These are phyloP conservation scores for Schoenoplectus tabernaemontani DNA, from an alignment of 202 grass and related monocot species.

Conservation along the genomic window DNA sequence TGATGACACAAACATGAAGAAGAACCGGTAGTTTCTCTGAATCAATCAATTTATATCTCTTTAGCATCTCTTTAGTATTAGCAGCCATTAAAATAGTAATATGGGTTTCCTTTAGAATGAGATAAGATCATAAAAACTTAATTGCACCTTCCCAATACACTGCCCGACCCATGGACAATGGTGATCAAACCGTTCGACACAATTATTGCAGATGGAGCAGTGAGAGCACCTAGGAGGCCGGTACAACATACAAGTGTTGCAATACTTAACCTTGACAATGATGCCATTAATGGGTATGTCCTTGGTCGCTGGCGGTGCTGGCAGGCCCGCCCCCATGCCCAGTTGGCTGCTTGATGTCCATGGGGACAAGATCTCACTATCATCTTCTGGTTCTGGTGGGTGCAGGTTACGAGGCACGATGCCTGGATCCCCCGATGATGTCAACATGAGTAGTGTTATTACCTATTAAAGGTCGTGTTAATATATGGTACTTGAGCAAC, in stretches of 20 bases:
- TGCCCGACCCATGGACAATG: slow-evolving; percentile 98
- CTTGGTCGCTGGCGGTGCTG: slow-evolving; percentile 50
- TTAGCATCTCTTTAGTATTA: background rate
- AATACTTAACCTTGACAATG: slow-evolving; percentile 88
- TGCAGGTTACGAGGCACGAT: slow-evolving; percentile 73
- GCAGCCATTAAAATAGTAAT: background rate
- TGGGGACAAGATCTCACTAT: slow-evolving; percentile 19
- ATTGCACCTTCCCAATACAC: slow-evolving; percentile 74
- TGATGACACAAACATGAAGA: slow-evolving; percentile 75
- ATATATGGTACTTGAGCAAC: background rate
- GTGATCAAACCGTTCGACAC: slow-evolving; percentile 91
- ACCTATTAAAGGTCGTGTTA: slow-evolving; percentile 33
- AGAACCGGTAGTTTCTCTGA: slow-evolving; percentile 80
- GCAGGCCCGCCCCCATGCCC: background rate
- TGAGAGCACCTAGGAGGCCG: slow-evolving; percentile 86
- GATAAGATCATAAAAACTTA: background rate
- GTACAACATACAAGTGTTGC: slow-evolving; percentile 95
- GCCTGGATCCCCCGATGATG: slow-evolving; percentile 75
- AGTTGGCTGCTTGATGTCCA: background rate
- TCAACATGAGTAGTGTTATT: slow-evolving; percentile 67
- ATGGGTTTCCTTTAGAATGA: background rate
- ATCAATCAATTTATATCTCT: slow-evolving; percentile 3
- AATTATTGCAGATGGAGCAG: slow-evolving; percentile 98
- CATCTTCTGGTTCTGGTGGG: slow-evolving; percentile 56
- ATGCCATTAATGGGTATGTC: slow-evolving; percentile 70